These are phyloP conservation scores for Agapanthus africanus DNA, from an alignment of 106 monocot species.

Conservation along the genomic window DNA sequence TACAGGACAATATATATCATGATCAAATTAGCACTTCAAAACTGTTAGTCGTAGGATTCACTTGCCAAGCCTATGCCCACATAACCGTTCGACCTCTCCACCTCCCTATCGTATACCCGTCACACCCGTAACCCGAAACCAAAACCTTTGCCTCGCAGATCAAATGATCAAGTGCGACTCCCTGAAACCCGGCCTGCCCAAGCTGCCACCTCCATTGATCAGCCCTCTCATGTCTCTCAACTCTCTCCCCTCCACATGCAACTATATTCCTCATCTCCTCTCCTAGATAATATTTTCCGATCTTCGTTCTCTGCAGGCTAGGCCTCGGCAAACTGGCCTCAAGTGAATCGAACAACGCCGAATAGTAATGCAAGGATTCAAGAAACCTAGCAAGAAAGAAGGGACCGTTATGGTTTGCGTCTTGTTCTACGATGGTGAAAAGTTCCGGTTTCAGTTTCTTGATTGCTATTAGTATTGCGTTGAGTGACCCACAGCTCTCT, in stretches of 20 bases:
- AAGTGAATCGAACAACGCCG: slow-evolving; percentile 10
- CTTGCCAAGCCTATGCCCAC: slow-evolving; percentile 13
- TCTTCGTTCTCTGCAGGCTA: slow-evolving; percentile 8
- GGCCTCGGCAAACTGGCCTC: slow-evolving; percentile 9
- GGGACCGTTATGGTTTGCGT: slow-evolving; percentile 13
- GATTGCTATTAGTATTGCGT: slow-evolving; percentile 6
- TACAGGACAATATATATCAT: too few species aligned
- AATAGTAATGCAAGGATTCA: slow-evolving; percentile 12
- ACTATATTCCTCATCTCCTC: slow-evolving; percentile 9
- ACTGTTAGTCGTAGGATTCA: too few species aligned
- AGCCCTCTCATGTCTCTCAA: slow-evolving; percentile 10
- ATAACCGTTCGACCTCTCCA: slow-evolving; percentile 3
- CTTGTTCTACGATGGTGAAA: slow-evolving; percentile 8
- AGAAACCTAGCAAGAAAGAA: slow-evolving; percentile 3
- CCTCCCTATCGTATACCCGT: slow-evolving; percentile 5
- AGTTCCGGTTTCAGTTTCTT: slow-evolving; percentile 5
- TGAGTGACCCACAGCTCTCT: slow-evolving; percentile 9
- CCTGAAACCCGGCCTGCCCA: slow-evolving; percentile 9
- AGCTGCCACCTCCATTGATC: slow-evolving; percentile 10
- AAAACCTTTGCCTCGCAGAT: background rate
- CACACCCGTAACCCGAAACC: background rate
- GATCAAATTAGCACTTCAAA: too few species aligned
- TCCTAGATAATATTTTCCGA: background rate
- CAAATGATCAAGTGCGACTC: background rate
- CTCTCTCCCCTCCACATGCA: slow-evolving; percentile 4